These are phyloP conservation scores for Wickerhamiella nectarea DNA, from an alignment of 805 yeast species.

Conservation along the genomic window DNA sequence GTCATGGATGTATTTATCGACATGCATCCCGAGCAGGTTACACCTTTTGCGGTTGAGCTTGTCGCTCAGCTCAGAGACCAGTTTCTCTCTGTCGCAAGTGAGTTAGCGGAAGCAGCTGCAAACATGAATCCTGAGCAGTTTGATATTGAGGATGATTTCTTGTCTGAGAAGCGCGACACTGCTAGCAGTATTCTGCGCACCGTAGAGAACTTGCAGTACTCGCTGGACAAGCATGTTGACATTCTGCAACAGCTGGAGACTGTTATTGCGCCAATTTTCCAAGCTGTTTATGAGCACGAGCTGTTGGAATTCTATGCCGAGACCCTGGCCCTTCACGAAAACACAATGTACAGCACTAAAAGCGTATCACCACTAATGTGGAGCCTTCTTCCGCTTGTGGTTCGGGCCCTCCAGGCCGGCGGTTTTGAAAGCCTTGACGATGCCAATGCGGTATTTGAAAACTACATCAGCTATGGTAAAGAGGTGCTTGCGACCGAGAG, in stretches of 20 bases:
- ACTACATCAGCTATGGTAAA: constrained; percentile 51
- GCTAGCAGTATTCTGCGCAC: constrained; percentile 60
- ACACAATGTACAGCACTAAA: constrained; percentile 48
- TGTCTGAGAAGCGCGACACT: constrained; percentile 4
- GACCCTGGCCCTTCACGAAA: constrained; percentile 60
- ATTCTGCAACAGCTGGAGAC: constrained; percentile 52
- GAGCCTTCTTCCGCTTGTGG: constrained; percentile 48
- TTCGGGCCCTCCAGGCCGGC: constrained; percentile 25
- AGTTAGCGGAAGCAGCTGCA: constrained; percentile 39
- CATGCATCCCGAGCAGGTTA: constrained; percentile 70
- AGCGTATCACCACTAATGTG: constrained; percentile 58
- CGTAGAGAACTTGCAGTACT: constrained; percentile 62
- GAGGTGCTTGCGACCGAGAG: constrained; percentile 34
- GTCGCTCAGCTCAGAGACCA: constrained; percentile 48
- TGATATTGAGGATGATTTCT: constrained; percentile 14
- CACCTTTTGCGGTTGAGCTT: constrained; percentile 75
- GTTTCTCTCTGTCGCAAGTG: constrained; percentile 55
- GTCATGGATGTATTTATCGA: constrained; percentile 96
- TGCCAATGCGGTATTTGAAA: constrained; percentile 55
- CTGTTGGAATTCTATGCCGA: constrained; percentile 66
- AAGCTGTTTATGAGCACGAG: constrained; percentile 49
- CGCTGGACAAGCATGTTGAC: constrained; percentile 68
- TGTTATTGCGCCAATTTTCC: constrained; percentile 54
- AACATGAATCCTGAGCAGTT: constrained; percentile 30
- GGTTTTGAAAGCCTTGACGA: constrained; percentile 63